A percentile compares a stretch with the other conserved stretches of the same genome.
These are phyloP conservation scores for Lichenothelia convexa DNA, from an alignment of 495 filamentous ascomycete genomes.

Conservation along the genomic window DNA sequence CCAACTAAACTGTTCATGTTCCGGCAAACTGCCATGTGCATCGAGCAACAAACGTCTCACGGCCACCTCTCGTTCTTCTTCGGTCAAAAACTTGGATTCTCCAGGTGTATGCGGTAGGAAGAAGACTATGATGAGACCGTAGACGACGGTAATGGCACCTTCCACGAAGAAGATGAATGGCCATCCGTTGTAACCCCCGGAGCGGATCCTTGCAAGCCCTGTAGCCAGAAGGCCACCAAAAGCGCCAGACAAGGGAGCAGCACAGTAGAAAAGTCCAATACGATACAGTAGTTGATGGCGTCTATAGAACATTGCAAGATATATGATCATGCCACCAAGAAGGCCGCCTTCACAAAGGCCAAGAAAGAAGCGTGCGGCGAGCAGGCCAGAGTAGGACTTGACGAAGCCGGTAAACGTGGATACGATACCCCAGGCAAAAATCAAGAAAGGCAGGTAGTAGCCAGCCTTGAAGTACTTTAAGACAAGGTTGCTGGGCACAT, in stretches of 20 bases:
- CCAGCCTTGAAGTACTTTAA: slow-evolving; percentile 23
- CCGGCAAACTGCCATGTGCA: slow-evolving; percentile 23
- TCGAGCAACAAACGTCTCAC: slow-evolving; percentile 25
- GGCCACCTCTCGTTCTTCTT: slow-evolving; percentile 20
- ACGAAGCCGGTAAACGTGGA: slow-evolving; percentile 34
- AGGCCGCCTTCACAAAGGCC: slow-evolving; percentile 30
- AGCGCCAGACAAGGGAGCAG: slow-evolving; percentile 41
- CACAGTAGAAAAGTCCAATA: slow-evolving; percentile 42
- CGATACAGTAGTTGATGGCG: slow-evolving; percentile 25
- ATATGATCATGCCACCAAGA: slow-evolving; percentile 34
- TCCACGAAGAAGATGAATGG: slow-evolving; percentile 17
- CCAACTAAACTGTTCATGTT: slow-evolving; percentile 29
- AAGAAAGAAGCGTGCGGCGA: slow-evolving; percentile 24
- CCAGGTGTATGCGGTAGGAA: slow-evolving; percentile 29
- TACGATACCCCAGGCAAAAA: slow-evolving; percentile 30
- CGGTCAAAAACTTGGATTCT: slow-evolving; percentile 22
- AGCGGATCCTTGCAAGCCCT: slow-evolving; percentile 25
- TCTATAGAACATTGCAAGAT: slow-evolving; percentile 31
- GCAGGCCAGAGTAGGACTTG: slow-evolving; percentile 24
- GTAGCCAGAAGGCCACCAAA: slow-evolving; percentile 46
- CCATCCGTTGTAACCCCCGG: slow-evolving; percentile 27
- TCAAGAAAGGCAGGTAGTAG: slow-evolving; percentile 13
- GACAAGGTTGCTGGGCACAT: slow-evolving; percentile 28
- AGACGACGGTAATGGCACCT: slow-evolving; percentile 25
- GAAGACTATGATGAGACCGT: slow-evolving; percentile 24